phyloP scores from a whole-genome alignment of 1,284 basidiomycete genomes.

The Cutaneotrichosporon sp. region DNA sequence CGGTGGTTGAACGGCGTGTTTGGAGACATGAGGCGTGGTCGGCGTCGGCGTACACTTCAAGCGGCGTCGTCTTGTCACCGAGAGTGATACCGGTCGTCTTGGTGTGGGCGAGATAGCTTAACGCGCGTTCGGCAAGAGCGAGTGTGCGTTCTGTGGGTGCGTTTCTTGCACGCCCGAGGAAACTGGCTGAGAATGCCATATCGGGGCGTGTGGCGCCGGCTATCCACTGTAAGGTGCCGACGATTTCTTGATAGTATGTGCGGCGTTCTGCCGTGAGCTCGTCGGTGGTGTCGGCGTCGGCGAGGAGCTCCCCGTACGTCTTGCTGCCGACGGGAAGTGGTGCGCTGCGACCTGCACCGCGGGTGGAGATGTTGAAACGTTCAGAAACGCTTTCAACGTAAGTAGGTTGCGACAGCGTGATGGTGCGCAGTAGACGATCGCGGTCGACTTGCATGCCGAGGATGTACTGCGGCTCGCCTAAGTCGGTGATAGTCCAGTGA shows the following conservation, averaged over 20 bases:
- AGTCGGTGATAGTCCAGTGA: background rate
- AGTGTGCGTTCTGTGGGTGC: conserved; percentile 44
- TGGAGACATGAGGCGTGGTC: conserved; percentile 7
- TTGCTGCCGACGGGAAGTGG: conserved; percentile 12
- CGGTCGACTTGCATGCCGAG: conserved; percentile 40
- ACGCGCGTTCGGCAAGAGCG: conserved; percentile 52
- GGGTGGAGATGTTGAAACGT: conserved; percentile 34
- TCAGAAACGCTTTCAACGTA: conserved; percentile 52
- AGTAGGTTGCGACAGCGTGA: conserved; percentile 51
- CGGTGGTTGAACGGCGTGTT: conserved; percentile 47
- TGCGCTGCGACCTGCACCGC: conserved; percentile 15
- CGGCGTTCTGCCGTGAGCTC: background rate
- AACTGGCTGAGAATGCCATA: conserved; percentile 33
- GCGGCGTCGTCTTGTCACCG: conserved; percentile 31
- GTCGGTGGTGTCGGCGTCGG: background rate
- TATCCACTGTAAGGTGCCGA: conserved; percentile 38
- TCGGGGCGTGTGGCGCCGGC: conserved; percentile 35
- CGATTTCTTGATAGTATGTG: conserved; percentile 28
- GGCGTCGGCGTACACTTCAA: conserved; percentile 10
- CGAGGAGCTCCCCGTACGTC: background rate
- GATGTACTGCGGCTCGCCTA: conserved; percentile 27
- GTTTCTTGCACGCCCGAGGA: conserved; percentile 27
- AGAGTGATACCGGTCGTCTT: conserved; percentile 33
- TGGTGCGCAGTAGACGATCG: conserved; percentile 33
- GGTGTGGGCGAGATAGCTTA: conserved; percentile 54